A percentile compares a stretch with the other conserved stretches of the same genome.
Evolutionary conservation across 805 yeast species (phyloP).

Genomic region (Pichia heedii): DNA sequence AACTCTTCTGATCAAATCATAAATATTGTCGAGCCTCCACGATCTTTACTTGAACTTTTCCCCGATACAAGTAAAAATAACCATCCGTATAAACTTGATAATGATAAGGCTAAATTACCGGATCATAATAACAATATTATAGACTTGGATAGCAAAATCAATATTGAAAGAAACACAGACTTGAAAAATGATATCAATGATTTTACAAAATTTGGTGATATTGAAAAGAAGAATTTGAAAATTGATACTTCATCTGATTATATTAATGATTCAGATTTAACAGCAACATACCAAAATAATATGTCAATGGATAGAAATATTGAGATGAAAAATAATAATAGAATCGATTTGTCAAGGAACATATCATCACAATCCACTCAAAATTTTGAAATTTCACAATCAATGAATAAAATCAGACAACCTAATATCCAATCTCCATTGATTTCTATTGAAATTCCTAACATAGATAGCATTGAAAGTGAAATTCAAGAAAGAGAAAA

Average conservation of each 20-base stretch:
- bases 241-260: background rate
- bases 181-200: background rate
- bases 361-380: background rate
- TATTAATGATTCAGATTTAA: constrained; percentile 1
- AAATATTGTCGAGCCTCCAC: constrained; percentile 50
- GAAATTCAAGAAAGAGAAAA: constrained; percentile 12
- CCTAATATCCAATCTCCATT: constrained; percentile 30
- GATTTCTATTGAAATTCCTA: constrained; percentile 61
- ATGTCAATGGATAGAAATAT: too few relatives aligned
- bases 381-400: background rate
- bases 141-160: too few relatives aligned
- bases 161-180: background rate
- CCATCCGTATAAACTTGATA: too few relatives aligned
- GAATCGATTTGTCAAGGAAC: too few relatives aligned
- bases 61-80: constrained; percentile 27
- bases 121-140: background rate
- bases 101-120: background rate
- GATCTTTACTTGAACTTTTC: constrained; percentile 61
- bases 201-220: too few relatives aligned
- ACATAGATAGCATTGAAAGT: constrained; percentile 33
- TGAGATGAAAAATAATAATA: too few relatives aligned
- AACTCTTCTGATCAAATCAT: constrained; percentile 15
- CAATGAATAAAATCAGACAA: constrained; percentile 2
- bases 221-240: background rate
- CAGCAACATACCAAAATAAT: too few relatives aligned